Conservation (phyloP, 1,139 yeast species). For the Suhomyces bolitotheri region DNA sequence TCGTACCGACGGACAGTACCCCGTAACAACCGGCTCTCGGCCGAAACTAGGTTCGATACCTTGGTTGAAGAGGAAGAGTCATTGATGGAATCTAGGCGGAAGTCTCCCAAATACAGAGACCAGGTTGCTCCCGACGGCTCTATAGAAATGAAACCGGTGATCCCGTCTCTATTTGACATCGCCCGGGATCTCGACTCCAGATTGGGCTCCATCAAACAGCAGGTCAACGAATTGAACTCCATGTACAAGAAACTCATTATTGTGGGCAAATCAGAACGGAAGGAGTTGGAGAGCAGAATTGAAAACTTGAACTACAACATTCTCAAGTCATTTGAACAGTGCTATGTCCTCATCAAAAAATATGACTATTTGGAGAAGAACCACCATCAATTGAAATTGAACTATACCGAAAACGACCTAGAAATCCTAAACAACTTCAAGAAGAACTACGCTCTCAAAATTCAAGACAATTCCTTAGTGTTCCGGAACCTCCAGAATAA, state of each 20-base stretch:
- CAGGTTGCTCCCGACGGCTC: slow-evolving; percentile 23
- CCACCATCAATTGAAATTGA: slow-evolving; percentile 33
- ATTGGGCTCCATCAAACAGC: slow-evolving; percentile 47
- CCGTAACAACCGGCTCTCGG: slow-evolving; percentile 28
- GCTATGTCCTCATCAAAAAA: slow-evolving; percentile 73
- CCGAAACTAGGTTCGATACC: slow-evolving; percentile 37
- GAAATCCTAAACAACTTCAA: slow-evolving; percentile 77
- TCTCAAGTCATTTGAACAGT: slow-evolving; percentile 70
- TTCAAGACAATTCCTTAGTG: slow-evolving; percentile 73
- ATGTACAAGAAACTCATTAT: slow-evolving; percentile 80
- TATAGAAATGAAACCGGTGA: slow-evolving; percentile 56
- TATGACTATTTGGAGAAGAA: slow-evolving; percentile 54
- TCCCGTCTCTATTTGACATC: slow-evolving; percentile 78
- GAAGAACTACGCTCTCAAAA: slow-evolving; percentile 78
- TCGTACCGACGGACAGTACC: slow-evolving; percentile 76
- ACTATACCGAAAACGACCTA: slow-evolving; percentile 51
- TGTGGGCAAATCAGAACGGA: slow-evolving; percentile 81
- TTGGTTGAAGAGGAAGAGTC: slow-evolving; percentile 59
- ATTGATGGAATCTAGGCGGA: slow-evolving; percentile 33
- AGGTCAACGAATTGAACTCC: slow-evolving; percentile 59
- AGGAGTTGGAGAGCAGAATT: slow-evolving; percentile 65
- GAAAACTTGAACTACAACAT: slow-evolving; percentile 75
- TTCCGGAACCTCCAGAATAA: slow-evolving; percentile 87
- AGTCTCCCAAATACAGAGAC: slow-evolving; percentile 13
- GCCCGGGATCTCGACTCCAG: slow-evolving; percentile 69